Evolutionary conservation across 306 rosid genomes (phyloP).

Genomic region (Cicer yamashitae): DNA sequence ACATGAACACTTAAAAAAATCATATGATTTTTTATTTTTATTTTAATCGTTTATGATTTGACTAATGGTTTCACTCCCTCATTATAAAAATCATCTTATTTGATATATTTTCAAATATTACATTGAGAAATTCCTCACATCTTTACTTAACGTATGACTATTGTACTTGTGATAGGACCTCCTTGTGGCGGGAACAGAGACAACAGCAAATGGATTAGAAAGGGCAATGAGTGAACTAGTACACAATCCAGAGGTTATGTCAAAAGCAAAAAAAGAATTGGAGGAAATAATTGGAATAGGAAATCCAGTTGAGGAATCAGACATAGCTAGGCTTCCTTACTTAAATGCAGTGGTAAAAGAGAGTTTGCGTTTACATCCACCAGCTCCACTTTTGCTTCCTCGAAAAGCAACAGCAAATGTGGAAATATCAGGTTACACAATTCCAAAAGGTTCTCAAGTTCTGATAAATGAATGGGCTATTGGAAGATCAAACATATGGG

Average conservation of each 20-base stretch:
- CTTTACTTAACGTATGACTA: not conserved
- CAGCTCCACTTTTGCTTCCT: slow-evolving; percentile 59
- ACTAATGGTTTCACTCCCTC: too few relatives aligned
- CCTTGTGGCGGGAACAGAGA: slow-evolving; percentile 63
- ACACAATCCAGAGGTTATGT: slow-evolving; percentile 48
- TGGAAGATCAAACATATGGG: slow-evolving; percentile 52
- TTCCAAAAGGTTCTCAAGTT: slow-evolving; percentile 61
- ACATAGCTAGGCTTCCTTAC: slow-evolving; percentile 56
- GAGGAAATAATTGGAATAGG: slow-evolving; percentile 57
- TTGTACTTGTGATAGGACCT: slow-evolving; percentile 44
- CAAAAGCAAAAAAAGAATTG: slow-evolving; percentile 54
- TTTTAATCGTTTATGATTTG: too few relatives aligned
- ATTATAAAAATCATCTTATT: too few relatives aligned
- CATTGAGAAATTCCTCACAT: not conserved
- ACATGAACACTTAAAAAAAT: too few relatives aligned
- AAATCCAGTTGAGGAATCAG: slow-evolving; percentile 59
- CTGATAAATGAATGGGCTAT: slow-evolving; percentile 62
- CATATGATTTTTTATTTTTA: too few relatives aligned
- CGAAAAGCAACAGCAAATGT: slow-evolving; percentile 56
- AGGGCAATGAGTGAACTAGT: slow-evolving; percentile 63
- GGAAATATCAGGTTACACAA: slow-evolving; percentile 48
- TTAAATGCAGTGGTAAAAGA: slow-evolving; percentile 66
- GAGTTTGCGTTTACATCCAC: slow-evolving; percentile 53
- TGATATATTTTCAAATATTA: too few relatives aligned
- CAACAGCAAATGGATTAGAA: slow-evolving; percentile 54